Percentiles rank a stretch among this genome's conserved stretches.
These are phyloP conservation scores for Capniomyces stellatus DNA, from an alignment of 371 early-diverging fungal genomes.

Conservation along the genomic window DNA sequence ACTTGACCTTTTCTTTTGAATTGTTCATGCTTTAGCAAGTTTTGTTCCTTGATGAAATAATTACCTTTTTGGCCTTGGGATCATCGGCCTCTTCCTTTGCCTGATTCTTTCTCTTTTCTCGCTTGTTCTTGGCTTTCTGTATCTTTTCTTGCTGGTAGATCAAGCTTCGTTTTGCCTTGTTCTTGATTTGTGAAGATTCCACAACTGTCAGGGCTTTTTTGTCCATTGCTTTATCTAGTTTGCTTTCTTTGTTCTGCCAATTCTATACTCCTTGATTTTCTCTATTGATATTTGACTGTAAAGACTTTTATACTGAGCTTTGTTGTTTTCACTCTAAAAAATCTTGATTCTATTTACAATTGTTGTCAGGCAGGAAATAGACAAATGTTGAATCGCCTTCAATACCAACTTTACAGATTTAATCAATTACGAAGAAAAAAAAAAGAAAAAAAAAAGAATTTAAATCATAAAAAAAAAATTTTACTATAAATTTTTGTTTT, in stretches of 20 bases:
- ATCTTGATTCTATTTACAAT: too few species aligned
- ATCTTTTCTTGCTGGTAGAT: conserved; percentile 49
- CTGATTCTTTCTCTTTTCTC: conserved; percentile 40
- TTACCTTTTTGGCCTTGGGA: conserved; percentile 61
- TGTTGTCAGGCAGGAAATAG: too few species aligned
- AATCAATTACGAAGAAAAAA: too few species aligned
- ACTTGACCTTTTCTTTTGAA: neutral
- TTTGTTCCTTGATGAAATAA: conserved; percentile 5
- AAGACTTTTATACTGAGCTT: too few species aligned
- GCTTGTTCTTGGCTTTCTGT: conserved; percentile 56
- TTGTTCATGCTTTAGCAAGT: neutral
- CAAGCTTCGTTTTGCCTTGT: conserved; percentile 64
- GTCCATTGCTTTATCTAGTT: neutral
- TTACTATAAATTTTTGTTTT: too few species aligned
- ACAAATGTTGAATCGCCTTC: too few species aligned
- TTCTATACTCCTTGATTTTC: too few species aligned
- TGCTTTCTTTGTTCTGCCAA: neutral
- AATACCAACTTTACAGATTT: too few species aligned
- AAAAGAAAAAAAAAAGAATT: too few species aligned
- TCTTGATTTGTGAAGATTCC: conserved; percentile 22
- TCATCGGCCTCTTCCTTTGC: conserved; percentile 69
- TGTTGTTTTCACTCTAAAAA: too few species aligned
- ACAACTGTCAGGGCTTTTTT: neutral
- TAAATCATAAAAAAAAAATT: too few species aligned
- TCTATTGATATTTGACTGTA: too few species aligned